These are phyloP conservation scores for Colletotrichum coccodes DNA, from an alignment of 2,329 filamentous ascomycete genomes.

Conservation along the genomic window DNA sequence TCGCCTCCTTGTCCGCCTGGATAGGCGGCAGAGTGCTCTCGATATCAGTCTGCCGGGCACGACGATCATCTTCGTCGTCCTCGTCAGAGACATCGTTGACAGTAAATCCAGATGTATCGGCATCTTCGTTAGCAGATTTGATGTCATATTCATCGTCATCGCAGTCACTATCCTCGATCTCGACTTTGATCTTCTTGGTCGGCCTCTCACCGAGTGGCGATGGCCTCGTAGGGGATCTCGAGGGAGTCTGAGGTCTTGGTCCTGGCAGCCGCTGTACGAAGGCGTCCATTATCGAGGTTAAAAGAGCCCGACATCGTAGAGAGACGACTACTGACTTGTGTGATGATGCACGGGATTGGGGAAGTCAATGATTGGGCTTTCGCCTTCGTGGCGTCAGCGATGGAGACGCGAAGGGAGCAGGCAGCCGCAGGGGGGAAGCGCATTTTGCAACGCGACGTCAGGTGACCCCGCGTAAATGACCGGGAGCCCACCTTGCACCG, in stretches of 20 bases:
- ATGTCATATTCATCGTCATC: conserved; percentile 32
- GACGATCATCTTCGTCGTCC: conserved; percentile 39
- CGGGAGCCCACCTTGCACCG: neutral
- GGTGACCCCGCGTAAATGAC: conserved; percentile 44
- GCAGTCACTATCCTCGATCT: conserved; percentile 32
- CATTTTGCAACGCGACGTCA: conserved; percentile 48
- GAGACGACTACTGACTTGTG: neutral
- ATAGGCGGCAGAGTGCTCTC: conserved; percentile 78
- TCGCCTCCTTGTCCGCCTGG: conserved; percentile 74
- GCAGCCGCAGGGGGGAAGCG: conserved; percentile 9
- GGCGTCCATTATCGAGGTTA: conserved; percentile 45
- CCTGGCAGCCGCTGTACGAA: conserved; percentile 45
- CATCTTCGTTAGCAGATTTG: conserved; percentile 36
- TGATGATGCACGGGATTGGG: neutral
- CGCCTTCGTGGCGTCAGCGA: conserved; percentile 26
- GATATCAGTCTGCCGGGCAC: conserved; percentile 66
- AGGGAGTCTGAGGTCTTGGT: conserved; percentile 8
- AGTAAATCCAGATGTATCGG: conserved; percentile 42
- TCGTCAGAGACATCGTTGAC: conserved; percentile 34
- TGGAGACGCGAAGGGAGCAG: conserved; percentile 23
- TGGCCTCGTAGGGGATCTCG: conserved; percentile 19
- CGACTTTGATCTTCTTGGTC: conserved; percentile 46
- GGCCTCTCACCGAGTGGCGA: conserved; percentile 40
- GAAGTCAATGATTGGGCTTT: neutral
- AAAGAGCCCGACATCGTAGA: conserved; percentile 15